Evolutionary conservation across 352 stramenopile species (phyloP).

Genomic region (Pythium aphanidermatum): DNA sequence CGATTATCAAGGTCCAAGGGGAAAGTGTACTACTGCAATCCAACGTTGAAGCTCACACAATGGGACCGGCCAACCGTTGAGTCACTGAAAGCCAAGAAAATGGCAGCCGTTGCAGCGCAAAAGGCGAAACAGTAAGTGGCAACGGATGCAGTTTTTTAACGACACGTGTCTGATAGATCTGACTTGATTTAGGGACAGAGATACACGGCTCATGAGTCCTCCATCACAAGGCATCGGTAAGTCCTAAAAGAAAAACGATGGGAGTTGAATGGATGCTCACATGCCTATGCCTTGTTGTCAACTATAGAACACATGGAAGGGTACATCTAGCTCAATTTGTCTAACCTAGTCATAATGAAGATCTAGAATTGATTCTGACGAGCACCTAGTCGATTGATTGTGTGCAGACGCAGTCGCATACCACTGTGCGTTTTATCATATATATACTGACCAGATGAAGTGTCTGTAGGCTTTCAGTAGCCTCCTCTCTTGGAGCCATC

Average conservation of each 20-base stretch:
- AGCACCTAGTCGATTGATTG: too few relatives aligned
- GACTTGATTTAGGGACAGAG: slow-evolving; percentile 9
- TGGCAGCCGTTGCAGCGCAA: slow-evolving; percentile 33
- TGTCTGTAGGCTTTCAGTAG: slow-evolving; percentile 12
- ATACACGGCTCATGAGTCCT: slow-evolving; percentile 19
- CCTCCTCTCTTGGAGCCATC: slow-evolving; percentile 38
- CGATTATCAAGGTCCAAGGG: slow-evolving; percentile 78
- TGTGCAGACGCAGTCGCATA: too few relatives aligned
- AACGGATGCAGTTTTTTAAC: background rate
- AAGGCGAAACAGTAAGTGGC: slow-evolving; percentile 30
- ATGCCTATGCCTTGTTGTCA: slow-evolving; percentile 6
- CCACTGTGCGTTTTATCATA: too few relatives aligned
- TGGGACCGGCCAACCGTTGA: slow-evolving; percentile 80
- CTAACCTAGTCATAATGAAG: too few relatives aligned
- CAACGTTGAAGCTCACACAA: slow-evolving; percentile 60
- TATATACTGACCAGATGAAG: too few relatives aligned
- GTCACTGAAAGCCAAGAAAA: slow-evolving; percentile 51
- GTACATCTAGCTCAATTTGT: slow-evolving; percentile 62
- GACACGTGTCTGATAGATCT: background rate
- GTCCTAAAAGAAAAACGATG: too few relatives aligned
- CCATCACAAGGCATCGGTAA: slow-evolving; percentile 20
- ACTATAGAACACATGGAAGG: slow-evolving; percentile 50
- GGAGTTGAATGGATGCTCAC: background rate
- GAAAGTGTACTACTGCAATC: slow-evolving; percentile 85
- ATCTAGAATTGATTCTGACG: too few relatives aligned